These are phyloP conservation scores for Pseudevernia furfuracea DNA, from an alignment of 495 filamentous ascomycete genomes.

Conservation along the genomic window DNA sequence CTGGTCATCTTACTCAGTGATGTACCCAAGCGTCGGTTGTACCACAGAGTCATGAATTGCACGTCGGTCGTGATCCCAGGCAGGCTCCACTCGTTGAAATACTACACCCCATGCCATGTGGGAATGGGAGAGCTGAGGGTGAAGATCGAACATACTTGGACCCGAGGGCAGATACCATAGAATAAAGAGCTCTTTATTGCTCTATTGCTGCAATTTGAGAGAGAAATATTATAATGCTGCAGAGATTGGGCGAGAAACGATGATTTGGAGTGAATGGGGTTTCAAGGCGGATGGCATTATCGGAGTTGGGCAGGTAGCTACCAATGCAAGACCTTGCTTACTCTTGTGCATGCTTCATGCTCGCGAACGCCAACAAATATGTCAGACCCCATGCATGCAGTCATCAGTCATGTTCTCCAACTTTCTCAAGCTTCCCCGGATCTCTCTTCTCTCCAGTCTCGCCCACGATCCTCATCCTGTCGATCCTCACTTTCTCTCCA, in stretches of 20 bases:
- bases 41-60: conserved; percentile 56
- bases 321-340: background rate
- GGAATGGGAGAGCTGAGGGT: conserved; percentile 15
- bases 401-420: conserved; percentile 68
- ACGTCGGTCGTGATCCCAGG: conserved; percentile 34
- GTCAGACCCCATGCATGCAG: conserved; percentile 28
- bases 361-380: conserved; percentile 2
- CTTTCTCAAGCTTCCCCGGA: conserved; percentile 92
- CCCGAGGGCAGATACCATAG: background rate
- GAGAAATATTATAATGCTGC: background rate
- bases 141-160: conserved; percentile 18
- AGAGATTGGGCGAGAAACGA: background rate
- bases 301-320: background rate
- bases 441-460: conserved; percentile 89
- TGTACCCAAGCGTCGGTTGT: conserved; percentile 53
- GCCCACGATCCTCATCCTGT: conserved; percentile 78
- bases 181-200: background rate
- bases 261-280: background rate
- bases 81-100: conserved; percentile 12
- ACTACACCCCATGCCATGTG: background rate
- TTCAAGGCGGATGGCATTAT: background rate
- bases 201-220: background rate
- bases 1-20: conserved; percentile 41
- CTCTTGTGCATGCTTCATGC: background rate
- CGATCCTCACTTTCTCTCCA: conserved; percentile 77